phyloP scores from a whole-genome alignment of 2,329 filamentous ascomycete species.

The Ophiostoma australiae region DNA sequence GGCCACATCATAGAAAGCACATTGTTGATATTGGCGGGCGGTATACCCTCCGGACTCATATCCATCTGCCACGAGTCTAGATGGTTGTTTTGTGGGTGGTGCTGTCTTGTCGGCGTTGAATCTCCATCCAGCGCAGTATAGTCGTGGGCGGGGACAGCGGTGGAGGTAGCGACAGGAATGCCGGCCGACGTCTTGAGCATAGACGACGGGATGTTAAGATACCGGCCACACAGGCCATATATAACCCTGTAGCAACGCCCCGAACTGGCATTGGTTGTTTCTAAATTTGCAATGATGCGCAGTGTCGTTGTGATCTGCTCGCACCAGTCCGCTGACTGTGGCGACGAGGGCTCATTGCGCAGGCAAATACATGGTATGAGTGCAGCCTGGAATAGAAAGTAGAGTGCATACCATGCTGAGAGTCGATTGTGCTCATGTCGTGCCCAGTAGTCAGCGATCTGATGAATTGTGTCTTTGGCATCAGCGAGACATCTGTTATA shows the following conservation, averaged over 20 bases:
- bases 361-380: constrained; percentile 46
- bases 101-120: not conserved
- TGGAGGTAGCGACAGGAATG: not conserved
- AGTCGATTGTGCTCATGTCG: constrained; percentile 38
- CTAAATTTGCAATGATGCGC: constrained; percentile 37
- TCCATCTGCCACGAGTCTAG: not conserved
- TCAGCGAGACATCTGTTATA: constrained; percentile 39
- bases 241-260: not conserved
- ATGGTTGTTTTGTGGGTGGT: not conserved
- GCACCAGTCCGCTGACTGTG: constrained; percentile 39
- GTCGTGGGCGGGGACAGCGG: not conserved
- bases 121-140: not conserved
- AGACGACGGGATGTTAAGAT: not conserved
- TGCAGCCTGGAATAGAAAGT: constrained; percentile 47
- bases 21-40: constrained; percentile 41
- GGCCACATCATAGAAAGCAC: constrained; percentile 46
- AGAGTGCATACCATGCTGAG: constrained; percentile 42
- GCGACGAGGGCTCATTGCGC: constrained; percentile 39
- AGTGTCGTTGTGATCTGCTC: constrained; percentile 39
- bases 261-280: constrained; percentile 39
- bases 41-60: constrained; percentile 39
- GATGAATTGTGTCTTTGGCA: constrained; percentile 39
- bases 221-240: not conserved
- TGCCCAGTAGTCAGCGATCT: constrained; percentile 39
- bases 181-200: not conserved